Evolutionary conservation across 257 asterid genomes (phyloP).

Genomic region (Primulina eburnea): DNA sequence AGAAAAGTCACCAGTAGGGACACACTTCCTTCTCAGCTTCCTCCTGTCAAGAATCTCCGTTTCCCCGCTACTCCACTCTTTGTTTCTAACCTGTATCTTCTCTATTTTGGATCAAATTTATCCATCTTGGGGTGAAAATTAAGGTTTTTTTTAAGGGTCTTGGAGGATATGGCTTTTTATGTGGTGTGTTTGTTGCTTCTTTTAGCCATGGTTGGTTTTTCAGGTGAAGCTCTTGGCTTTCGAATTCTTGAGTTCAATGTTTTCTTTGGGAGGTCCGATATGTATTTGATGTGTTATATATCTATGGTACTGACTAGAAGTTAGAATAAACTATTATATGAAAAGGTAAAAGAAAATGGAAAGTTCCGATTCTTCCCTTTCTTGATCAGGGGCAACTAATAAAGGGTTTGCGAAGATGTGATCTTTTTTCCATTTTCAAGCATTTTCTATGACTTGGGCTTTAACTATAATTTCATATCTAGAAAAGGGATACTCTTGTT

Average conservation of each 20-base stretch:
- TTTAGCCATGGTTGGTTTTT: constrained; percentile 10
- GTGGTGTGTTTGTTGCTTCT: constrained; percentile 4
- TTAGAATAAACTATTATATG: neutral
- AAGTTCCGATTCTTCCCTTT: neutral
- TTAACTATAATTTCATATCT: no score
- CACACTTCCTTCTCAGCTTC: neutral
- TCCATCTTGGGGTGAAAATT: neutral
- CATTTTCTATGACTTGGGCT: neutral
- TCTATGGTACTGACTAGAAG: neutral
- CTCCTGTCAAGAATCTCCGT: neutral
- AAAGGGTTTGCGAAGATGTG: neutral
- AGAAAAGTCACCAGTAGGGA: neutral
- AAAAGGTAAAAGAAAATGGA: neutral
- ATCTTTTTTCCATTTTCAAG: neutral
- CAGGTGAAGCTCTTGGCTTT: constrained; percentile 31
- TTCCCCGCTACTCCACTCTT: neutral
- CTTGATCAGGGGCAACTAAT: neutral
- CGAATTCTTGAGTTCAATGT: neutral
- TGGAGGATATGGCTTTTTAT: constrained; percentile 20
- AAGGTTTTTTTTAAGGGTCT: neutral
- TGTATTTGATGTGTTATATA: neutral
- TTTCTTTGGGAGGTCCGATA: neutral
- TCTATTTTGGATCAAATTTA: neutral
- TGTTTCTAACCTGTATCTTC: neutral
- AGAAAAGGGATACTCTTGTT: neutral